Evolutionary conservation across 805 yeast genomes (phyloP).

Genomic region (Yarrowia osloensis): DNA sequence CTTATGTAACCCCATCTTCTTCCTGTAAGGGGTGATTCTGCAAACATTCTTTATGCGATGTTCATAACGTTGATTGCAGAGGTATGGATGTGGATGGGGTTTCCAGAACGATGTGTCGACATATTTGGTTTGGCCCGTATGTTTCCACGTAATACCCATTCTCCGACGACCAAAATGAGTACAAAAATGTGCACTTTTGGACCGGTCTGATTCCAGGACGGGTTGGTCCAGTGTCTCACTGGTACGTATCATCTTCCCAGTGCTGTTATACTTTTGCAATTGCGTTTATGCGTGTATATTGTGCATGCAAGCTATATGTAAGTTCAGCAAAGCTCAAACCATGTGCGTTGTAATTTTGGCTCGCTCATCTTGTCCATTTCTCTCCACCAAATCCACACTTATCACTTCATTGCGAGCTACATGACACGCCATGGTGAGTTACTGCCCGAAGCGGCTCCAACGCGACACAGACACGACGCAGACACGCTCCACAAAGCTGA

Average conservation of each 20-base stretch:
- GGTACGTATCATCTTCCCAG: too few relatives aligned
- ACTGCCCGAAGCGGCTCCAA: too few relatives aligned
- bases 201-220: too few relatives aligned
- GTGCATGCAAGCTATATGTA: conserved; percentile 25
- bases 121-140: too few relatives aligned
- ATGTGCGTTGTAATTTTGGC: conserved; percentile 25
- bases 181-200: neutral
- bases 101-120: too few relatives aligned
- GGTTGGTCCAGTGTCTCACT: too few relatives aligned
- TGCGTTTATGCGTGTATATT: conserved; percentile 26
- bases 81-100: too few relatives aligned
- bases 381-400: neutral
- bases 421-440: conserved; percentile 26
- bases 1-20: too few relatives aligned
- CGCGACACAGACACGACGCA: neutral
- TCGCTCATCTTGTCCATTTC: conserved; percentile 5
- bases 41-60: too few relatives aligned
- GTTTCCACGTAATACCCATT: too few relatives aligned
- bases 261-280: neutral
- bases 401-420: neutral
- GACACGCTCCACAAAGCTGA: neutral
- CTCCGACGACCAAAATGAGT: neutral
- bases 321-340: conserved; percentile 25
- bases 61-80: too few relatives aligned
- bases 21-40: too few relatives aligned